Evolutionary conservation across 2,329 filamentous ascomycete genomes (phyloP), one percentile per base, ranked within the genome.

Genomic region (Colletotrichum sublineola): DNA sequence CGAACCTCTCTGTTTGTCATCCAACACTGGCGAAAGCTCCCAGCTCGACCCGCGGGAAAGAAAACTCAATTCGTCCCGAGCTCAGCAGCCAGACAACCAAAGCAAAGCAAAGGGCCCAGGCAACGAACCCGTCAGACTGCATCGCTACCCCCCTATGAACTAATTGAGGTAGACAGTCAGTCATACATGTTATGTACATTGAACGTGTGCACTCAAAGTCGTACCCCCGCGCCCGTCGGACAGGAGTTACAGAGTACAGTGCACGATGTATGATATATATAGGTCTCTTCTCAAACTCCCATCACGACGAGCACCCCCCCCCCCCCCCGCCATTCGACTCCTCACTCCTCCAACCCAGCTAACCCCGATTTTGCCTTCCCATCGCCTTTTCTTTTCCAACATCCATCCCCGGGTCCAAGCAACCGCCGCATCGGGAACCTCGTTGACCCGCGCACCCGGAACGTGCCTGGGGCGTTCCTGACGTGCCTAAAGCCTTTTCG

Each of bases 1-100:
- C 46, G 5, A 29, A 24, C 24, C 24, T n/a, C 29, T 48, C 29
- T 20, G 33, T 36, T 31, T 24, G 24, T 1, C 33, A 36, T 36
- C 8, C 33, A 36, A 36, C 24, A 24, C 24, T 24, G 24, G 24
- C 24, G 24, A 24, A 24, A 24, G 24, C 24, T 24, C 24, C 24
- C 24, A 24, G 18, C 31, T 36, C 31, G 52, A 36, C 53, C 60
- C 60, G 20, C 46, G 40, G 60, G n/a, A 18, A 3, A 46, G 4
- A 9, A 52, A 63, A 63, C 60, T 63, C 60, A 63, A 63, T 63
- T 63, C 60, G 40, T 38, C 12, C 2, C 14, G 55, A 57, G 53
- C 20, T 5, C 11, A 14, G 12, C 7, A 52, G 14, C 12, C 40
- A 42, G 12, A 42, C 40, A 42, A 40, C 9, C 38, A 40, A 12